Evolutionary conservation across 768 basidiomycete genomes (phyloP).

Genomic region (Serendipita sp.): DNA sequence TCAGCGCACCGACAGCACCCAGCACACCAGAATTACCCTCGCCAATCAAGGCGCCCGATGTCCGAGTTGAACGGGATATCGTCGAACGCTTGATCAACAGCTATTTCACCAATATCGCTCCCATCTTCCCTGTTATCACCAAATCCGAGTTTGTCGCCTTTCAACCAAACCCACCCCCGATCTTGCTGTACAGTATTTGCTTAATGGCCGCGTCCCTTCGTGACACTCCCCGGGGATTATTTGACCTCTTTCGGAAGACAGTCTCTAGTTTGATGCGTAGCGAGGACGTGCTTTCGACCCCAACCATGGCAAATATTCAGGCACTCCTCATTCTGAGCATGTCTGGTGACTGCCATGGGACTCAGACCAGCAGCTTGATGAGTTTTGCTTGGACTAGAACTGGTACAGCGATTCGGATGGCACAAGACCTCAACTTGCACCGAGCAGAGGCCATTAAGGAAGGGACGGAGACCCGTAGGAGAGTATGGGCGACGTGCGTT

Average conservation of each 20-base stretch:
- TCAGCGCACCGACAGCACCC: conserved; percentile 39
- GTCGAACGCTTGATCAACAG: conserved; percentile 76
- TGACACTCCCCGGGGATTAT: conserved; percentile 69
- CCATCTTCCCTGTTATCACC: conserved; percentile 79
- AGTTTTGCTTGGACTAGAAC: conserved; percentile 77
- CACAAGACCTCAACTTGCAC: conserved; percentile 92
- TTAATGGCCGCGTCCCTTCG: conserved; percentile 78
- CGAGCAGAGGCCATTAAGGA: conserved; percentile 77
- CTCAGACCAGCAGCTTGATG: conserved; percentile 69
- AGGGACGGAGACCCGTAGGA: conserved; percentile 69
- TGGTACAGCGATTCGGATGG: conserved; percentile 90
- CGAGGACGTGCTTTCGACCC: conserved; percentile 82
- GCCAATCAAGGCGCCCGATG: conserved; percentile 48
- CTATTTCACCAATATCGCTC: conserved; percentile 80
- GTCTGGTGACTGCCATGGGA: conserved; percentile 83
- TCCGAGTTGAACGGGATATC: conserved; percentile 60
- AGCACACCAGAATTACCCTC: conserved; percentile 37
- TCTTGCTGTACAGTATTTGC: conserved; percentile 88
- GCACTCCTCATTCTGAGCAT: conserved; percentile 71
- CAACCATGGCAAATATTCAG: conserved; percentile 76
- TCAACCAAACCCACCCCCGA: conserved; percentile 46
- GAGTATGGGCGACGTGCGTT: conserved; percentile 90
- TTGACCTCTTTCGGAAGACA: conserved; percentile 74
- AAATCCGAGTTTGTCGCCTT: conserved; percentile 68
- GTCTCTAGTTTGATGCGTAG: conserved; percentile 78